Evolutionary conservation across 192 early-diverging fungal species (phyloP).

Genomic region (Ambispora gerdemannii): DNA sequence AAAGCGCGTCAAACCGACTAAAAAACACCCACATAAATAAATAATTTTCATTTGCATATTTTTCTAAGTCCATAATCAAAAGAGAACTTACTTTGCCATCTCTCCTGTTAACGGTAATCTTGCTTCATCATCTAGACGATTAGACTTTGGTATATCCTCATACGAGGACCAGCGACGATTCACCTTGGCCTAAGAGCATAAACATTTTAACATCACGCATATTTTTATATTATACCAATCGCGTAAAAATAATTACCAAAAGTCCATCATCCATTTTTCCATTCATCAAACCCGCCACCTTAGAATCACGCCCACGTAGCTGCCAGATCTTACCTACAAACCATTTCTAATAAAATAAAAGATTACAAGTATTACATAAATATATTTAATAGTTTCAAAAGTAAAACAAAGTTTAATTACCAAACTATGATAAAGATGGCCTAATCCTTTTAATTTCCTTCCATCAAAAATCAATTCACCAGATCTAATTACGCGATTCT

Average conservation of each 20-base stretch:
- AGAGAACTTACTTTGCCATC: constrained; percentile 43
- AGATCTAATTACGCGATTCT: constrained; percentile 69
- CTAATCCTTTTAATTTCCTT: constrained; percentile 69
- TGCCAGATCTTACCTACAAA: constrained; percentile 56
- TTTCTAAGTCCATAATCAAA: no score
- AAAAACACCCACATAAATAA: no score
- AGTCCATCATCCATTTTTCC: constrained; percentile 26
- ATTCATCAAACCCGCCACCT: neutral
- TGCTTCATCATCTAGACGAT: constrained; percentile 31
- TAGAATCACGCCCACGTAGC: constrained; percentile 33
- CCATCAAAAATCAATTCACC: constrained; percentile 84
- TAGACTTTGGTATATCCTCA: constrained; percentile 14
- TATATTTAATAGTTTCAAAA: constrained; percentile 36
- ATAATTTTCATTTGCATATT: no score
- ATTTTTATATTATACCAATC: no score
- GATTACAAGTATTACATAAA: constrained; percentile 30
- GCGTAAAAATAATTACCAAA: constrained; percentile 31
- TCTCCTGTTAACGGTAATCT: constrained; percentile 47
- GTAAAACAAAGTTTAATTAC: constrained; percentile 50
- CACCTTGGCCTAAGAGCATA: constrained; percentile 23
- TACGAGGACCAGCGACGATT: constrained; percentile 27
- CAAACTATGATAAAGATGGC: constrained; percentile 78
- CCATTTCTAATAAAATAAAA: constrained; percentile 56
- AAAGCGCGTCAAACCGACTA: constrained; percentile 51
- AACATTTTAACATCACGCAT: no score